Evolutionary conservation across 352 stramenopile species (phyloP), one percentile per base, ranked within the genome.

Genomic region (Phytophthora multivora): DNA sequence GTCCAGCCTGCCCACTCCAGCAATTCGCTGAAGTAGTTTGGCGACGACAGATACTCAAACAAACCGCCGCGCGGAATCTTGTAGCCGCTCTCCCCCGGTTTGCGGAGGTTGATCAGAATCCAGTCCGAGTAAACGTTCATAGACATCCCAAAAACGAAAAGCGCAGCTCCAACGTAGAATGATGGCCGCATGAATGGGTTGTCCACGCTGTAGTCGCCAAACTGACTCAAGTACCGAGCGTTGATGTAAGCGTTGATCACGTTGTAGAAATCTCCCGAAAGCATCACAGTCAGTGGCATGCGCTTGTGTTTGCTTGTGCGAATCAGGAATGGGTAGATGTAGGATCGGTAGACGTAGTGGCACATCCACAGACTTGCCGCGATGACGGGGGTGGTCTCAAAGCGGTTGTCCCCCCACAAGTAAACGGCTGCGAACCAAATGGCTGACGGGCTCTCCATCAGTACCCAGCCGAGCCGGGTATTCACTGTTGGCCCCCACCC

Each of bases 21-120:
- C n/a, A 90, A 69, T 47, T 93, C 83, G 10, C 79, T 81, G 28
- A 93, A 70, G 56, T 90, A 89, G 66, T 93, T 93, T 8, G 83
- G 77, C n/a, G 78, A 79, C 35, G 81, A 88, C n/a, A 93, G 69
- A 39, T 78, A 86, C 63, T 77, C 63, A 53, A 93, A 93, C 61
- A 93, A 58, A 16, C 76, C 80, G 3, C 81, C 81, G 40, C 62
- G 39, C 1, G 83, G 83, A 40, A 93, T 85, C 31, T 73, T 66
- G 55, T 91, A 93, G 25, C 58, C 74, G 8, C 65, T 79, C 47
- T 90, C 78, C 12, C 77, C 73, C 4, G 80, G 78, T 30, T 75
- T 73, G 51, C 81, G 83, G 48, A 93, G 62, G 56, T 81, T 36
- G 61, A 90, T 90, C 38, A 93, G 71, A 38, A 86, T 66, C 36